phyloP scores from a whole-genome alignment of 495 filamentous ascomycete species.

The Aspergillus coremiiformis region DNA sequence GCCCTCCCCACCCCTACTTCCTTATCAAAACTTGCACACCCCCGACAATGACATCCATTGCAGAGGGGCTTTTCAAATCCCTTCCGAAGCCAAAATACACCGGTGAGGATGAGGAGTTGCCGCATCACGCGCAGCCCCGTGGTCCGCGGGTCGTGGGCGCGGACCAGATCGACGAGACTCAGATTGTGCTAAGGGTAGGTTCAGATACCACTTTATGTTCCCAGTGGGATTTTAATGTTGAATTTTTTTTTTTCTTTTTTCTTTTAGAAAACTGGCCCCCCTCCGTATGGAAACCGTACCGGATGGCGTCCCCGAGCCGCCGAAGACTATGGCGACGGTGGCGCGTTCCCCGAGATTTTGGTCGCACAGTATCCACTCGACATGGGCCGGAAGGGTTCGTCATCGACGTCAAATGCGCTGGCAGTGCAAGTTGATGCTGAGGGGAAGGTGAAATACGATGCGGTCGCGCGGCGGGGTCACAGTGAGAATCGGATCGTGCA shows the following conservation, averaged over 20 bases:
- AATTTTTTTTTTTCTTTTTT: not conserved
- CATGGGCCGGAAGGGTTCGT: slow-evolving; percentile 73
- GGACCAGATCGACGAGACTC: slow-evolving; percentile 72
- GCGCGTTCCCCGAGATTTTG: slow-evolving; percentile 90
- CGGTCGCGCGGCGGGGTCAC: slow-evolving; percentile 88
- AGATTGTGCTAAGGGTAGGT: slow-evolving; percentile 73
- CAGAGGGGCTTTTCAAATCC: slow-evolving; percentile 68
- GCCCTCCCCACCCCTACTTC: slow-evolving; percentile 9
- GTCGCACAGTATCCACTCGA: slow-evolving; percentile 93
- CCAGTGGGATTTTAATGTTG: not conserved
- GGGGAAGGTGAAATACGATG: slow-evolving; percentile 93
- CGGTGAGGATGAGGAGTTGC: slow-evolving; percentile 75
- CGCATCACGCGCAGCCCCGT: slow-evolving; percentile 62
- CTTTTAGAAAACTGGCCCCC: slow-evolving; percentile 68
- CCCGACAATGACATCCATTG: slow-evolving; percentile 58
- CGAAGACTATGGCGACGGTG: slow-evolving; percentile 94
- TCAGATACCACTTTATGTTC: too few species aligned
- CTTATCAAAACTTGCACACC: slow-evolving; percentile 10
- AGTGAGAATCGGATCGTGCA: slow-evolving; percentile 78
- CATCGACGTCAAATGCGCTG: slow-evolving; percentile 74
- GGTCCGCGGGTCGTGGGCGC: slow-evolving; percentile 73
- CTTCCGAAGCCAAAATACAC: slow-evolving; percentile 87
- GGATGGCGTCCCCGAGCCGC: slow-evolving; percentile 79
- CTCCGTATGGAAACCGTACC: slow-evolving; percentile 74
- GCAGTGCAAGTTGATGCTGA: slow-evolving; percentile 84